These are phyloP conservation scores for Aspergillus glaucus DNA, from an alignment of 2,329 filamentous ascomycete species.

Conservation along the genomic window DNA sequence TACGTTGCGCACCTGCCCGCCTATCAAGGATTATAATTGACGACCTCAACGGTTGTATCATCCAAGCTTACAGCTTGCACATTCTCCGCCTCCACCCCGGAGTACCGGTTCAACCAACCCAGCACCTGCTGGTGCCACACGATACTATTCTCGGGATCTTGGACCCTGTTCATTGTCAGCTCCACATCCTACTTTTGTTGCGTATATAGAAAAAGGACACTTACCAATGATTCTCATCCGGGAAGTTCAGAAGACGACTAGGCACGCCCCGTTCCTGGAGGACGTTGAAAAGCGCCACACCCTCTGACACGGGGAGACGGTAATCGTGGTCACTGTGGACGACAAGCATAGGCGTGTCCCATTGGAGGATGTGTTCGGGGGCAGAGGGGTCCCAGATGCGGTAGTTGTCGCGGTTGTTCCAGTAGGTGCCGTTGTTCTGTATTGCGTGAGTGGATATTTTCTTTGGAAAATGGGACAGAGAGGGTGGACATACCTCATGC, in stretches of 20 bases:
- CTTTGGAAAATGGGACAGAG: background rate
- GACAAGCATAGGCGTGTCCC: constrained; percentile 74
- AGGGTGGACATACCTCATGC: constrained; percentile 31
- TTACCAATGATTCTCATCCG: constrained; percentile 61
- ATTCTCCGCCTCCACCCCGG: constrained; percentile 26
- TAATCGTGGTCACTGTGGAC: constrained; percentile 85
- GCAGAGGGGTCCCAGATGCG: constrained; percentile 60
- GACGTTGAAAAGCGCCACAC: constrained; percentile 72
- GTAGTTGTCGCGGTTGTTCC: constrained; percentile 55
- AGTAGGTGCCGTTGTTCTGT: constrained; percentile 38
- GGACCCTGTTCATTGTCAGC: constrained; percentile 49
- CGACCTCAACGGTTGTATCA: constrained; percentile 28
- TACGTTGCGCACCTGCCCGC: too few relatives aligned
- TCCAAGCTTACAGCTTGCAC: constrained; percentile 25
- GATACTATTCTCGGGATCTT: constrained; percentile 81
- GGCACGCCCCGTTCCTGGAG: constrained; percentile 67
- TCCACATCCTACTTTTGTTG: background rate
- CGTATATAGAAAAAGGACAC: constrained; percentile 2
- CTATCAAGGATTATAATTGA: constrained; percentile 20
- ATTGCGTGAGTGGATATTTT: background rate
- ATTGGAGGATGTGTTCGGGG: constrained; percentile 56
- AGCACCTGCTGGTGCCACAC: constrained; percentile 82
- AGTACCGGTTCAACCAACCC: constrained; percentile 59
- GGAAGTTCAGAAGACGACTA: constrained; percentile 71
- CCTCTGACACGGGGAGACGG: constrained; percentile 74